These are phyloP conservation scores for Boehmeria nivea DNA, from an alignment of 306 rosid genomes.

Conservation along the genomic window DNA sequence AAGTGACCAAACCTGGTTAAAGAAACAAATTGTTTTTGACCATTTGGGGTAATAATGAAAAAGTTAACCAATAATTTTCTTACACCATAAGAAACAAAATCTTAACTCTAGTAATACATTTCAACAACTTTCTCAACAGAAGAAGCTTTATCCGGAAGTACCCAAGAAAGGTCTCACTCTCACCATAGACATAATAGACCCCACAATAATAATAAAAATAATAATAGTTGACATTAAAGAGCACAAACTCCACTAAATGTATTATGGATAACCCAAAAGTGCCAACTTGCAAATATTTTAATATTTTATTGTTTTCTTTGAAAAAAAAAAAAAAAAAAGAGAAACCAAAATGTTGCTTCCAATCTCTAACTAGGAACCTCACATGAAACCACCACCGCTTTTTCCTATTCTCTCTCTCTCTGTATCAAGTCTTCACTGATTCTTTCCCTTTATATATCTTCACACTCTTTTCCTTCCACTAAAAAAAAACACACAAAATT, in stretches of 20 bases:
- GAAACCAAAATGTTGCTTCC: constrained; percentile 20
- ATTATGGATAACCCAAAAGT: not conserved
- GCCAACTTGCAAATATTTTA: not conserved
- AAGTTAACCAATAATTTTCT: too few species aligned
- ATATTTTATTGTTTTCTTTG: too few species aligned
- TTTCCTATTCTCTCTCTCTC: not conserved
- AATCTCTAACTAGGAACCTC: constrained; percentile 25
- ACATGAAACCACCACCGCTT: constrained; percentile 7
- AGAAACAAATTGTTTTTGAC: too few species aligned
- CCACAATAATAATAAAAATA: not conserved
- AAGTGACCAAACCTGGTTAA: too few species aligned
- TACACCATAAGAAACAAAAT: too few species aligned
- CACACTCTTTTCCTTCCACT: constrained; percentile 23
- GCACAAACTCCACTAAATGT: not conserved
- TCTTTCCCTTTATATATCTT: not conserved
- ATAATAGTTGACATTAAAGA: not conserved
- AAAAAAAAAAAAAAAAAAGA: too few species aligned
- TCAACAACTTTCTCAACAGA: not conserved
- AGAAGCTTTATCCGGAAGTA: constrained; percentile 6
- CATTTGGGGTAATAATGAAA: too few species aligned
- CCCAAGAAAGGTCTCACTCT: constrained; percentile 10
- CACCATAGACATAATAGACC: not conserved
- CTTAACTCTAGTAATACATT: too few species aligned
- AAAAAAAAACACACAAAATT: not conserved
- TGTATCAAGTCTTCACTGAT: too few species aligned